Evolutionary conservation across 2,329 filamentous ascomycete genomes (phyloP).

Genomic region (Fusarium marasasianum): DNA sequence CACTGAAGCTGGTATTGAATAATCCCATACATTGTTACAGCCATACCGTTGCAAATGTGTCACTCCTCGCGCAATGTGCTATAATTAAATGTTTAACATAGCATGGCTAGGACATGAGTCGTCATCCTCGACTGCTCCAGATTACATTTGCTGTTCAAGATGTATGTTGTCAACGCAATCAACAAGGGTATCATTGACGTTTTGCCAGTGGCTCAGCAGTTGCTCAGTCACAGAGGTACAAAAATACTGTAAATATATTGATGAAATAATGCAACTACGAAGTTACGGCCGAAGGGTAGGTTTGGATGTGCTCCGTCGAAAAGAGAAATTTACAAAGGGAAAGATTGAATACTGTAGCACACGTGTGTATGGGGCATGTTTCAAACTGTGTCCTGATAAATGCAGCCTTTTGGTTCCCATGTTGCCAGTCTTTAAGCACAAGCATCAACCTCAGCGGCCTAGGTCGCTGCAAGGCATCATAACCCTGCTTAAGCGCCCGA

Average conservation of each 20-base stretch:
- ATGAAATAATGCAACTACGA: slow-evolving; percentile 4
- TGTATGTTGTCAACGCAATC: slow-evolving; percentile 21
- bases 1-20: not conserved
- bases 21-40: not conserved
- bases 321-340: not conserved
- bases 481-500: slow-evolving; percentile 25
- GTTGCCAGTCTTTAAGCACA: not conserved
- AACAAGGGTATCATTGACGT: slow-evolving; percentile 32
- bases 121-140: not conserved
- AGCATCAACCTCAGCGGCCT: not conserved
- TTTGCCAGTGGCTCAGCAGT: slow-evolving; percentile 36
- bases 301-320: not conserved
- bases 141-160: not conserved
- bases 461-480: slow-evolving; percentile 1
- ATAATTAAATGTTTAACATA: not conserved
- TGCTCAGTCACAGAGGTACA: not conserved
- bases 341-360: not conserved
- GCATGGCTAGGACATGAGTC: not conserved
- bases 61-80: not conserved
- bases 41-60: not conserved
- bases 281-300: not conserved
- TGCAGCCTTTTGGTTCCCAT: not conserved
- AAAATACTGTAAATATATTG: not conserved
- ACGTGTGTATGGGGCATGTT: slow-evolving; percentile 13
- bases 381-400: slow-evolving; percentile 13